Conservation (phyloP, 192 early-diverging fungal genomes). For the Umbelopsis sp. region DNA sequence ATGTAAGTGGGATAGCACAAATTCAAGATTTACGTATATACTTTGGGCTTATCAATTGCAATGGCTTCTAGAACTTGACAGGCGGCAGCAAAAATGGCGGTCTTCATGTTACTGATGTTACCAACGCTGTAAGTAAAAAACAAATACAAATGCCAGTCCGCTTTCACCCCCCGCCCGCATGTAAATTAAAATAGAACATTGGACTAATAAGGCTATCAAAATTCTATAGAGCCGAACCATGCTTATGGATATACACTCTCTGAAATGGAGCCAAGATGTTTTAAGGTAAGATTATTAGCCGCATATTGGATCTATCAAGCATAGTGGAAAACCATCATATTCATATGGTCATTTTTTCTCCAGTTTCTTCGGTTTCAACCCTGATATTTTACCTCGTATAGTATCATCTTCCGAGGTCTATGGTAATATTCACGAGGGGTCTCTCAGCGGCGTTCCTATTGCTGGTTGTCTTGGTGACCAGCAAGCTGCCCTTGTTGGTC, state of each 20-base stretch:
- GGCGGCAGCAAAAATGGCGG: slow-evolving; percentile 70
- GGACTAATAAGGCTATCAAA: not conserved
- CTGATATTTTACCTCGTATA: slow-evolving; percentile 78
- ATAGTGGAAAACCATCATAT: not conserved
- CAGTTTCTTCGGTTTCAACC: slow-evolving; percentile 40
- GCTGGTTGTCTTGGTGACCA: slow-evolving; percentile 94
- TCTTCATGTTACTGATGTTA: slow-evolving; percentile 85
- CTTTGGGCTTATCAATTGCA: not conserved
- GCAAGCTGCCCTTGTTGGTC: slow-evolving; percentile 94
- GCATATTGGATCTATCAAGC: not conserved
- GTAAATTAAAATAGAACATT: not conserved
- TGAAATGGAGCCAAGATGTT: slow-evolving; percentile 79
- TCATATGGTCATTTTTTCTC: slow-evolving; percentile 1
- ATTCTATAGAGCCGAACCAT: slow-evolving; percentile 70
- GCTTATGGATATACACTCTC: slow-evolving; percentile 86
- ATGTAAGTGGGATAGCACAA: slow-evolving; percentile 48
- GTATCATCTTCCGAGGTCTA: slow-evolving; percentile 80
- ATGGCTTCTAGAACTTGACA: slow-evolving; percentile 70
- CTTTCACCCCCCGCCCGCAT: not conserved
- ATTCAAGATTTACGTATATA: not conserved
- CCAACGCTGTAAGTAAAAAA: slow-evolving; percentile 67
- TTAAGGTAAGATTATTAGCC: slow-evolving; percentile 33
- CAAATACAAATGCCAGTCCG: slow-evolving; percentile 16
- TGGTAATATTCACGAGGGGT: slow-evolving; percentile 61
- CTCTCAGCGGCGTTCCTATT: slow-evolving; percentile 74